Conservation (phyloP, 495 filamentous ascomycete genomes). For the Penicillium macrosclerotiorum region DNA sequence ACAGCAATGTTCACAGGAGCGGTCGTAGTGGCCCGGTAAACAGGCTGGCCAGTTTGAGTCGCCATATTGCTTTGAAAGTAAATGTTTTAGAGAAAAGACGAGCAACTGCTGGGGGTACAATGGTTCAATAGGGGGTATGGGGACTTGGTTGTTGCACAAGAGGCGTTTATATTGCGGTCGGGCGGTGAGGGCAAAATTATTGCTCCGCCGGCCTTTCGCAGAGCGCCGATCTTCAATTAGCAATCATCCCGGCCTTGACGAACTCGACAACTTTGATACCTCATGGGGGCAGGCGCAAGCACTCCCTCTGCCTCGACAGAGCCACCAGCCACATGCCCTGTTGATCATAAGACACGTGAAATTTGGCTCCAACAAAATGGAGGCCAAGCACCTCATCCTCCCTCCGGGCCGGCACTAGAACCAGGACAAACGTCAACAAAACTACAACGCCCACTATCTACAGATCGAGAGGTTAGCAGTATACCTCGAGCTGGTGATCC, state of each 20-base stretch:
- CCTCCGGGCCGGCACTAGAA: conserved; percentile 26
- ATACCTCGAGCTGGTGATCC: conserved; percentile 68
- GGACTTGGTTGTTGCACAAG: conserved; percentile 18
- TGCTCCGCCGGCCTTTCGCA: conserved; percentile 8
- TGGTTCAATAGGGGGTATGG: conserved; percentile 9
- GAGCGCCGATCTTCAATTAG: conserved; percentile 18
- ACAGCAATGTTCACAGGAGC: conserved; percentile 99
- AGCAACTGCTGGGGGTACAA: conserved; percentile 4
- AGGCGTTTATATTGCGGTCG: conserved; percentile 13
- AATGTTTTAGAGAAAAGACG: not conserved
- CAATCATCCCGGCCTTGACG: not conserved
- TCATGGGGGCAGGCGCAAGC: conserved; percentile 43
- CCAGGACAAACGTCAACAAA: conserved; percentile 34
- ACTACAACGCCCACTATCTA: conserved; percentile 44
- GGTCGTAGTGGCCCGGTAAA: conserved; percentile 91
- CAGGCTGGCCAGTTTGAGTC: conserved; percentile 35
- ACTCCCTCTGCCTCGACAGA: conserved; percentile 33
- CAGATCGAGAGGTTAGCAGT: conserved; percentile 72
- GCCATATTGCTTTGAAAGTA: conserved; percentile 40
- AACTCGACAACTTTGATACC: conserved; percentile 1
- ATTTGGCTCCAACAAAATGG: conserved; percentile 67
- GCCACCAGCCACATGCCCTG: conserved; percentile 62
- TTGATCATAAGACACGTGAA: conserved; percentile 82
- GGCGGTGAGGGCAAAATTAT: conserved; percentile 38
- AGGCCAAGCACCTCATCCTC: conserved; percentile 28